phyloP scores from a whole-genome alignment of 768 basidiomycete genomes.

The Boletus tomentosulus region DNA sequence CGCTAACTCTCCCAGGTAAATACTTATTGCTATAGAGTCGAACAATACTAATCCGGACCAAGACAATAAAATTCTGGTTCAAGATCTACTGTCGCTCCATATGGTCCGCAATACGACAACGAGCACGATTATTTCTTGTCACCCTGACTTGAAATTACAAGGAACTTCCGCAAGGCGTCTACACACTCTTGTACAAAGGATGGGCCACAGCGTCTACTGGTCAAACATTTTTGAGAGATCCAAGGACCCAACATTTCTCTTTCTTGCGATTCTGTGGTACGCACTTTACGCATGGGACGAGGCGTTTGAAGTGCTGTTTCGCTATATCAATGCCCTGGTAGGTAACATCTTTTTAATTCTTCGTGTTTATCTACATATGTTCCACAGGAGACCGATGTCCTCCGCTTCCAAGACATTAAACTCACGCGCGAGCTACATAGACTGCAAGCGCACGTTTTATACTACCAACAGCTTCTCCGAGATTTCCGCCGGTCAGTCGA shows the following conservation, averaged over 20 bases:
- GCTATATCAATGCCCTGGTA: conserved; percentile 49
- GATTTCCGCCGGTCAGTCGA: conserved; percentile 50
- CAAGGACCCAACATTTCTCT: conserved; percentile 31
- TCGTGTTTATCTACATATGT: background rate
- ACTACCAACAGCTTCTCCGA: conserved; percentile 49
- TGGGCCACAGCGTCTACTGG: conserved; percentile 35
- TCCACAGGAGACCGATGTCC: conserved; percentile 42
- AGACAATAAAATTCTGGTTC: conserved; percentile 23
- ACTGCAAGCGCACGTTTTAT: conserved; percentile 50
- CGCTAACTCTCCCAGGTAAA: conserved; percentile 24
- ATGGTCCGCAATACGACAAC: conserved; percentile 32
- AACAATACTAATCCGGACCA: background rate
- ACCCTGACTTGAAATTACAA: conserved; percentile 14
- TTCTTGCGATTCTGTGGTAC: conserved; percentile 50
- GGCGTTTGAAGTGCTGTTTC: conserved; percentile 46
- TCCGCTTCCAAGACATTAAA: conserved; percentile 40
- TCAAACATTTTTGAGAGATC: conserved; percentile 25
- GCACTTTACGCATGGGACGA: conserved; percentile 62
- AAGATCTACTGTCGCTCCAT: conserved; percentile 37
- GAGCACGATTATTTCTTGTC: conserved; percentile 36
- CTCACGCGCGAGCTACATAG: conserved; percentile 52
- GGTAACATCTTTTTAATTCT: background rate
- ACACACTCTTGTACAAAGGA: conserved; percentile 23
- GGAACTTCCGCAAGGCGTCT: conserved; percentile 26
- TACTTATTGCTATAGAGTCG: background rate